Evolutionary conservation across 257 asterid genomes (phyloP).

Genomic region (Solanum boliviense): DNA sequence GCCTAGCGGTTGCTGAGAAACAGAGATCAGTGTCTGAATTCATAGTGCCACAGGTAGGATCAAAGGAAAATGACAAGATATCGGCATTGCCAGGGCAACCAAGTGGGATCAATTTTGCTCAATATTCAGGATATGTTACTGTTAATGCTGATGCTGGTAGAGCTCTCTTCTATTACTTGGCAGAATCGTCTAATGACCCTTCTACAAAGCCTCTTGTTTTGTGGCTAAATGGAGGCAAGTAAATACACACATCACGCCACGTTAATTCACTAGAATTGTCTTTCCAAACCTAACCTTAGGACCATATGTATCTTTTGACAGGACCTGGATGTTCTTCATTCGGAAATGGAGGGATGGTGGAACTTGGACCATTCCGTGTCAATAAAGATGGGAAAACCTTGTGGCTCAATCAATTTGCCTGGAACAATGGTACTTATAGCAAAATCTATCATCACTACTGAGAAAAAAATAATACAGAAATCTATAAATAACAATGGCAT

Average conservation of each 20-base stretch:
- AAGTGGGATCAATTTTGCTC: conserved; percentile 13
- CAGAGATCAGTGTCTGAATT: neutral
- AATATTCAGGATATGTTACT: conserved; percentile 26
- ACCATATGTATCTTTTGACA: neutral
- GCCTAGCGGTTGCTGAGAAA: neutral
- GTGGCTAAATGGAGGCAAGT: conserved; percentile 38
- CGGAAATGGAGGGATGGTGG: conserved; percentile 11
- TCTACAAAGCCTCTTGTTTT: conserved; percentile 22
- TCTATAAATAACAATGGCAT: neutral
- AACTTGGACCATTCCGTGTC: conserved; percentile 16
- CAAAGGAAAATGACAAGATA: conserved; percentile 25
- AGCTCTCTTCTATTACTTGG: conserved; percentile 23
- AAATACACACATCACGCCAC: neutral
- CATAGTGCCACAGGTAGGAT: neutral
- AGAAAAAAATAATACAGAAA: neutral
- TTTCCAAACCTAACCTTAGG: neutral
- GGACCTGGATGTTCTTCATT: conserved; percentile 16
- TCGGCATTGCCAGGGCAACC: conserved; percentile 32
- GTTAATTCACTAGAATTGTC: neutral
- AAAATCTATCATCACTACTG: neutral
- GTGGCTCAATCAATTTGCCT: conserved; percentile 2
- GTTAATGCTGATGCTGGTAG: conserved; percentile 15
- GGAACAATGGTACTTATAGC: conserved; percentile 4
- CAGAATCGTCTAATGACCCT: conserved; percentile 14
- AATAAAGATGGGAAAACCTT: conserved; percentile 7